phyloP scores from a whole-genome alignment of 805 yeast species.

The Nakazawaea pomicola region DNA sequence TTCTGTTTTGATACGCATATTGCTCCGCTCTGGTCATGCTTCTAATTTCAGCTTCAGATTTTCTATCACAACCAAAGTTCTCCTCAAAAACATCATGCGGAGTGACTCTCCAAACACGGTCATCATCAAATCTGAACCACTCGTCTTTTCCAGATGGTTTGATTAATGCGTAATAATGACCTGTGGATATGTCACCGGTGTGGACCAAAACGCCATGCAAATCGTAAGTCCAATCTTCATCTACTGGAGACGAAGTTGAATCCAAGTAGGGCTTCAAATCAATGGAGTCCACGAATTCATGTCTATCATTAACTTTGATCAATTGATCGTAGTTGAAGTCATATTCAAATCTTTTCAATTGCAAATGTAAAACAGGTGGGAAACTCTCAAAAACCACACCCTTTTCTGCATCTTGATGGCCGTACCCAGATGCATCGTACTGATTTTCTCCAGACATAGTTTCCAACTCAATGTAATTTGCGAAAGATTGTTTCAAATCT shows the following conservation, averaged over 20 bases:
- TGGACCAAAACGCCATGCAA: conserved; percentile 95
- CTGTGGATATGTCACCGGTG: conserved; percentile 92
- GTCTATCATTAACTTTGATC: conserved; percentile 87
- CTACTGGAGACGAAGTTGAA: conserved; percentile 37
- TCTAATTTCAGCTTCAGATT: conserved; percentile 42
- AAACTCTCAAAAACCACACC: conserved; percentile 89
- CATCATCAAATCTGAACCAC: conserved; percentile 96
- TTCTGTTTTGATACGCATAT: conserved; percentile 58
- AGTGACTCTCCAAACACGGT: conserved; percentile 85
- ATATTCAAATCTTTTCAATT: conserved; percentile 89
- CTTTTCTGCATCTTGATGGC: conserved; percentile 92
- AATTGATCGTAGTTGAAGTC: conserved; percentile 85
- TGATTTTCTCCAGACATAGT: conserved; percentile 91
- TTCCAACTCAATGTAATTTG: conserved; percentile 84
- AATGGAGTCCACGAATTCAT: conserved; percentile 80
- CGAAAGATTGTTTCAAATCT: conserved; percentile 70
- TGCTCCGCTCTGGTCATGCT: conserved; percentile 55
- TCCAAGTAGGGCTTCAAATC: conserved; percentile 79
- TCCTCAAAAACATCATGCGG: conserved; percentile 83
- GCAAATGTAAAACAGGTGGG: conserved; percentile 92
- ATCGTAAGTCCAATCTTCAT: conserved; percentile 70
- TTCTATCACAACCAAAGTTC: conserved; percentile 78
- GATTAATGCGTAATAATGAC: conserved; percentile 93
- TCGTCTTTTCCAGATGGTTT: conserved; percentile 65
- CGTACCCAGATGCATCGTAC: conserved; percentile 85